These are phyloP conservation scores for Fusarium pilosicola DNA, from an alignment of 2,329 filamentous ascomycete species.

Conservation along the genomic window DNA sequence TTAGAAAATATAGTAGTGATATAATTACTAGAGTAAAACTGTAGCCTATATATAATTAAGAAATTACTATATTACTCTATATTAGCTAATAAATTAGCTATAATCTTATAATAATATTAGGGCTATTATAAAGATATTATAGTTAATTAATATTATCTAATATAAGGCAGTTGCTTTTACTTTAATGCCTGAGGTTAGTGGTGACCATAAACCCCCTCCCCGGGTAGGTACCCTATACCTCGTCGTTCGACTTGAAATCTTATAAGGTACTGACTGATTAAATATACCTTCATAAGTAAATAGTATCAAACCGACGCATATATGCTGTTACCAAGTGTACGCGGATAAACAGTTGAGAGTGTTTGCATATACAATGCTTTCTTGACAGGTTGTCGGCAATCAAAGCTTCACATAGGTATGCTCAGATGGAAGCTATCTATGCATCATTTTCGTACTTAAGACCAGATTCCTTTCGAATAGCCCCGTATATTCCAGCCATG, in stretches of 20 bases:
- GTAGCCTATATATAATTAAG: no score
- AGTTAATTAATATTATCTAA: no score
- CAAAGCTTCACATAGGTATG: neutral
- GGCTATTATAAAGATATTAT: no score
- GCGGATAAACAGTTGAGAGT: neutral
- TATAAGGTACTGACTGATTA: neutral
- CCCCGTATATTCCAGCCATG: constrained; percentile 84
- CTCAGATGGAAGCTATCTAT: neutral
- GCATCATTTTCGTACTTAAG: constrained; percentile 75
- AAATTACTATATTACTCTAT: no score
- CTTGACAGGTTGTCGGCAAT: neutral
- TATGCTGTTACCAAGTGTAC: neutral
- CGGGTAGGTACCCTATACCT: constrained; percentile 26
- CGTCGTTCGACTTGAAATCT: neutral
- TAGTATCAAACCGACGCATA: neutral
- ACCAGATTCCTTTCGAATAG: constrained; percentile 77
- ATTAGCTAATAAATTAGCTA: no score
- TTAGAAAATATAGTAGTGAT: no score
- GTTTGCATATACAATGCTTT: neutral
- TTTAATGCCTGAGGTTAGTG: no score
- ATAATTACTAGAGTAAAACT: no score
- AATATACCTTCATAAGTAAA: neutral
- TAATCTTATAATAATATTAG: no score
- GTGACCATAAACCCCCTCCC: no score
- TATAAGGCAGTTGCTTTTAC: no score